These are phyloP conservation scores for Amanita pseudoporphyria DNA, from an alignment of 768 basidiomycete genomes.

Conservation along the genomic window DNA sequence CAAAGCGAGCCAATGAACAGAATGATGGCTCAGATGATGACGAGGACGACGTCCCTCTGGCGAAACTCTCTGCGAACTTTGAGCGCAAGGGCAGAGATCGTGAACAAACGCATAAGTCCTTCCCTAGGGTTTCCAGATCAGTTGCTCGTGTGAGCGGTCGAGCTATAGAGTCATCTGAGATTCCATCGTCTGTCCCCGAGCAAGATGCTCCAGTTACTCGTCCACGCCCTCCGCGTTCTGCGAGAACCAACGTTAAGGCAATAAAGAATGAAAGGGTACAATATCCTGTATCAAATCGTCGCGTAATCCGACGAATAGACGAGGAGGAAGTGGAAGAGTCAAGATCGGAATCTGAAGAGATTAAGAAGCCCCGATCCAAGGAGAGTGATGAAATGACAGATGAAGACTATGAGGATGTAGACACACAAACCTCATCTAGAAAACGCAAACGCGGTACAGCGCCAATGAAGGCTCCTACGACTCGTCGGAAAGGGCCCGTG, in stretches of 20 bases:
- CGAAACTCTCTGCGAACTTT: constrained; percentile 7
- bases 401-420: constrained; percentile 28
- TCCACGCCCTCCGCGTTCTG: background rate
- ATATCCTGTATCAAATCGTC: background rate
- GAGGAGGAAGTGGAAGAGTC: constrained; percentile 13
- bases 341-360: constrained; percentile 12
- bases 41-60: constrained; percentile 40
- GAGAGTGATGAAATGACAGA: constrained; percentile 33
- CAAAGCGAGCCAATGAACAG: constrained; percentile 1
- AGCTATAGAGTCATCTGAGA: constrained; percentile 27
- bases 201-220: constrained; percentile 27
- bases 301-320: constrained; percentile 1
- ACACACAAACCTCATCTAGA: constrained; percentile 21
- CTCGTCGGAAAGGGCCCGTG: constrained; percentile 13
- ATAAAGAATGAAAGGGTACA: background rate
- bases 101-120: background rate
- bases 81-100: background rate
- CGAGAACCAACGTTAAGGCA: constrained; percentile 4
- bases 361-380: constrained; percentile 17
- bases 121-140: background rate
- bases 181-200: constrained; percentile 55
- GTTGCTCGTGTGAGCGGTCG: background rate
- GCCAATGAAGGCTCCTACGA: constrained; percentile 13
- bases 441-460: constrained; percentile 35
- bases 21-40: constrained; percentile 25